Base-by-base conservation (phyloP, 2,329 filamentous ascomycete genomes). In the Alternaria sp. region DNA sequence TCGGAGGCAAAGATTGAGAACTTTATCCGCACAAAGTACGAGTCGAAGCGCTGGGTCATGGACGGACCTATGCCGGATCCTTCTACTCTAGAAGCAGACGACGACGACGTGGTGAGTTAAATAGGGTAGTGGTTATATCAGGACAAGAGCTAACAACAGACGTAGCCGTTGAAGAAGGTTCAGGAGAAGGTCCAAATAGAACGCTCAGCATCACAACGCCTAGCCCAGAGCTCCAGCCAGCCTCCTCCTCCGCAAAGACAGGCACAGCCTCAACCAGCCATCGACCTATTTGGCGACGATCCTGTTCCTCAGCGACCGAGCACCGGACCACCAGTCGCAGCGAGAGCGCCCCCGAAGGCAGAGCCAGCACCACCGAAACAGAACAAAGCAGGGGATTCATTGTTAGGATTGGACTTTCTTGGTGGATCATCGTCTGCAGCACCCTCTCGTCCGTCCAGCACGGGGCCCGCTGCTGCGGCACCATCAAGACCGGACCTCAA, bases 41-140 rank as follows among this genome's bases (percentile, higher is more conserved):
- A 99, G 79, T 91, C 95, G 55, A 98, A 97, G 87, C 87, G 96
- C 82, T 99, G 95, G 95, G 91, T 93, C n/a, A 98, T 98, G 94
- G 95, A 99, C 63, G 95, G 95, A 2, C 89, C 89, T 5, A 94
- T 96, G 76, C 96, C 96, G 5, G 93, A 98, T 77, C 95, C 96
- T n/a, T 86, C 92, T 3, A 92, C 91, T 2, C 81, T 99, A 53
- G 93, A 96, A 76, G 88, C 83, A 14, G 92, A 93, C 16, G 93
- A 89, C 55, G 94, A 97, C 73, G 93, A 98, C 78, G 82, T 89
- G 75, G 85, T 87, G 73, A 73, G 89, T 90, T 85, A 5, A 32
- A 25, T n/a, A 86, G 64, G 7, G 40, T 12, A 5, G 28, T 16
- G 6, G 5, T 22, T 32, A 25, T 27, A 38, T 8, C 40, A 34